Evolutionary conservation across 257 asterid species (phyloP), one percentile per base, ranked within the genome.

Genomic region (Fraxinus quadrangulata): DNA sequence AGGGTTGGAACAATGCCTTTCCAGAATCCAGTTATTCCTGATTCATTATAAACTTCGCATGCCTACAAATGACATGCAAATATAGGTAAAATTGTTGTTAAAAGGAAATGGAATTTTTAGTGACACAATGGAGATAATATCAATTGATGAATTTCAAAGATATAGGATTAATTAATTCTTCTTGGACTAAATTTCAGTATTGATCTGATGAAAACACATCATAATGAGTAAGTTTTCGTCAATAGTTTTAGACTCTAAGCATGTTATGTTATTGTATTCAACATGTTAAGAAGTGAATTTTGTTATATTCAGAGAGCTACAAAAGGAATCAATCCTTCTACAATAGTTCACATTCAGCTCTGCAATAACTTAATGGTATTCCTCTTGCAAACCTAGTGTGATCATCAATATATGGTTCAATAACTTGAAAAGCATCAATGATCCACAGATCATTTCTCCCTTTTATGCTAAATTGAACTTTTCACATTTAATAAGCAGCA

Each of bases 21-120:
- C 98, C 97, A 94, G 83, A 90, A 90, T 76, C 98, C 98, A 76
- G 86, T 40, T 73, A 94, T 80, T 80, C 98, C 98, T 11, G 98
- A 92, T 82, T 94, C 98, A 47, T 82, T 80, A 79, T 85, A 88
- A 85, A 94, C 93, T 81, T 94, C 98, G 77, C 88, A 77, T 72
- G 91, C 97, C 97, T 92, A 89, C 86, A 81, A 89, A 84, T 75
- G 69, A 83, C 73, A 81, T 74, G 80, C 84, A 86, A 79, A 78
- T 78, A 78, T 83, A 81, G 78, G 83, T 76, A 63, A 61, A 63
- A 59, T 10, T n/a, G 67, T 54, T 54, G 72, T 73, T 81, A 78
- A 80, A 67, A 71, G 79, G 73, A 2, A 26, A 12, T 63, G 34
- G 79, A 39, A 23, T 19, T 30, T 56, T 56, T n/a, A 56, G 26